A percentile compares a stretch with the other conserved stretches of the same genome.
phyloP scores from a whole-genome alignment of 2,329 filamentous ascomycete species.

The Beauveria brongniartii region DNA sequence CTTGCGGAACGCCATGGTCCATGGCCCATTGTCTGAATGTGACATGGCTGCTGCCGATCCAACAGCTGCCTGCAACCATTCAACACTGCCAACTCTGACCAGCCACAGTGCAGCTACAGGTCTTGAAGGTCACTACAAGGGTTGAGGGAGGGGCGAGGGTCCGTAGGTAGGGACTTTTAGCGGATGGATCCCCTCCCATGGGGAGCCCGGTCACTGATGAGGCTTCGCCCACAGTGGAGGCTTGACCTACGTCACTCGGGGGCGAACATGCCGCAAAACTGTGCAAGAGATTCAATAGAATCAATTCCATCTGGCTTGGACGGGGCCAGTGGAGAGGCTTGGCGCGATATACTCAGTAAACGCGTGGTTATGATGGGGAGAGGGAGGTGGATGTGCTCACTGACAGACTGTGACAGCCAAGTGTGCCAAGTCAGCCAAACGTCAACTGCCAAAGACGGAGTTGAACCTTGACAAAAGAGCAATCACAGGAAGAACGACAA shows the following conservation, averaged over 20 bases:
- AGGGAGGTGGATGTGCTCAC: too few species aligned
- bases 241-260: constrained; percentile 5
- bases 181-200: not conserved
- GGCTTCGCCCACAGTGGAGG: not conserved
- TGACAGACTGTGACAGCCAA: too few species aligned
- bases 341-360: not conserved
- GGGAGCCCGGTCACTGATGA: not conserved
- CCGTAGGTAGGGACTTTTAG: not conserved
- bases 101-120: too few species aligned
- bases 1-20: not conserved
- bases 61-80: not conserved
- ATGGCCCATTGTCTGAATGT: not conserved
- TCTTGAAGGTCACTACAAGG: too few species aligned
- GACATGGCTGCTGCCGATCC: not conserved
- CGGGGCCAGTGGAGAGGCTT: not conserved
- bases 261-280: not conserved
- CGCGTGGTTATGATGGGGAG: too few species aligned
- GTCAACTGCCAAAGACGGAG: too few species aligned
- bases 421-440: too few species aligned
- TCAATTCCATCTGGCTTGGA: not conserved
- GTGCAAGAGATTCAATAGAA: too few species aligned
- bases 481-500: not conserved
- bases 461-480: not conserved
- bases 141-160: too few species aligned
- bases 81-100: too few species aligned